These are phyloP conservation scores for Pythium folliculosum DNA, from an alignment of 352 stramenopile species.

Conservation along the genomic window DNA sequence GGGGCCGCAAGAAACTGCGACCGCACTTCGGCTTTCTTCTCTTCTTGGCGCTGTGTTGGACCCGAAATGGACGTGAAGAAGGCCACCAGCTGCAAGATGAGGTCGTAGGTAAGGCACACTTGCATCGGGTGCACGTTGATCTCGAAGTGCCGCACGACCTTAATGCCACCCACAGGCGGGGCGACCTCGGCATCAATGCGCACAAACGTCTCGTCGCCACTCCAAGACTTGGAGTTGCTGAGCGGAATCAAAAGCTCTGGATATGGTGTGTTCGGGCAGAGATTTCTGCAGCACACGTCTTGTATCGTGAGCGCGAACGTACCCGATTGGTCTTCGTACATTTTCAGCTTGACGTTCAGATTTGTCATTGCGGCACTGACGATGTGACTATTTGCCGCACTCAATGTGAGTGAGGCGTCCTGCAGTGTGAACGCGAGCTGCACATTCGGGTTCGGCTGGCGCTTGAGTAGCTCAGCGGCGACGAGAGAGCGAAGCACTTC, in stretches of 20 bases:
- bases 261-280: conserved; percentile 68
- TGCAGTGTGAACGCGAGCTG: conserved; percentile 66
- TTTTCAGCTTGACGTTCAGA: conserved; percentile 63
- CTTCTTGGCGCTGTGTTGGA: conserved; percentile 41
- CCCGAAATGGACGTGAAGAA: conserved; percentile 49
- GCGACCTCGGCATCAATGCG: conserved; percentile 74
- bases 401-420: conserved; percentile 61
- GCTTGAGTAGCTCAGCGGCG: conserved; percentile 39
- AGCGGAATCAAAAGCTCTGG: conserved; percentile 63
- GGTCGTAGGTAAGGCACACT: conserved; percentile 79
- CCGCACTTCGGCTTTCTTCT: conserved; percentile 58
- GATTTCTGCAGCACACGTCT: conserved; percentile 61
- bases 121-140: conserved; percentile 86
- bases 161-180: conserved; percentile 56
- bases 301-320: conserved; percentile 60
- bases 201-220: conserved; percentile 68
- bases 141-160: conserved; percentile 82
- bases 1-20: conserved; percentile 58
- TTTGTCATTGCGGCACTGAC: conserved; percentile 43
- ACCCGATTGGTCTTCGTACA: conserved; percentile 73
- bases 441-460: conserved; percentile 51
- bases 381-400: conserved; percentile 62
- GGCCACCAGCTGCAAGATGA: conserved; percentile 65
- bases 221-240: conserved; percentile 46
- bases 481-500: conserved; percentile 44